Evolutionary conservation across 768 basidiomycete genomes (phyloP), one percentile per base, ranked within the genome.

Genomic region (Phlebiopsis gigantea): DNA sequence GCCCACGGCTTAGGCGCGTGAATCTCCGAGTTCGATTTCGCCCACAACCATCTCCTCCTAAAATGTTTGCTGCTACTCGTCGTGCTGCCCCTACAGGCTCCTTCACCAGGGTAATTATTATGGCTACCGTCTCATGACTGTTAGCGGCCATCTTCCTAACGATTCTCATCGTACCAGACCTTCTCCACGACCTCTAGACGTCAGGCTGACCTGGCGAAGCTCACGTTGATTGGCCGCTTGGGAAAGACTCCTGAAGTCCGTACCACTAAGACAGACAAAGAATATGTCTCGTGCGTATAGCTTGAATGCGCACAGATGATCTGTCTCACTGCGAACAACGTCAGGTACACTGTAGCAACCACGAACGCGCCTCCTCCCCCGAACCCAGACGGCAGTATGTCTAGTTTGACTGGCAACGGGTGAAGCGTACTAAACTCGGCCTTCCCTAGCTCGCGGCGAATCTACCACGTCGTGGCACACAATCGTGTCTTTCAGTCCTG

Each of bases 311-410:
- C 8, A 17, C 2, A 39, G 34, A 42, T n/a, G 24, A 26, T 28
- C 42, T 8, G 19, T 1, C 24, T 52, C 21, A 30, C 54, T 29
- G 24, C 21, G 28, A 24, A 2, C 30, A 29, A 31, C 25, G 26
- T 4, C 62, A 92, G 90, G 14, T 95, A 94, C 69, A 77, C 79
- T 9, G 82, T 95, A 55, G 92, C 85, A 12, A 94, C 92, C 4
- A 73, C 71, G 48, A 87, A 84, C 70, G 82, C 74, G 61, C 75
- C 78, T 2, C 77, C 79, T 49, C 82, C 81, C 17, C 79, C 84
- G 30, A 79, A 79, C 48, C 77, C 80, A 29, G 82, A 85, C 62
- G 86, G 85, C 67, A 75, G 87, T 87, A 67, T 57, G 80, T 70
- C 5, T 10, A 8, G 6, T 39, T 12, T 19, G 19, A 4, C 34